Percentiles rank a stretch among this genome's conserved stretches.
phyloP scores from a whole-genome alignment of 2,329 filamentous ascomycete genomes.

The Colletotrichum noveboracense region DNA sequence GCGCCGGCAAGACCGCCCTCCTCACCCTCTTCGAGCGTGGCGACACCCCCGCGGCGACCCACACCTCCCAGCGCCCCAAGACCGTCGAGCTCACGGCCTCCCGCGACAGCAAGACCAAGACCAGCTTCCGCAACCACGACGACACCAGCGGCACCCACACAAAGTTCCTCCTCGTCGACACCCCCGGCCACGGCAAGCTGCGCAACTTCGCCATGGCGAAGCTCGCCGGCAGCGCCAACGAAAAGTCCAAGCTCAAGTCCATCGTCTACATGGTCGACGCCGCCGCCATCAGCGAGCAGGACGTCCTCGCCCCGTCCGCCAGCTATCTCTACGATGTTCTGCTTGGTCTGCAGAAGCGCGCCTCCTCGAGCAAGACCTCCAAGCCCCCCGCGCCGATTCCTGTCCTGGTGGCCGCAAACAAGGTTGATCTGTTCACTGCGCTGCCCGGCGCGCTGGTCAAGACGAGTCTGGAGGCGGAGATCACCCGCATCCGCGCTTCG shows the following conservation, averaged over 20 bases:
- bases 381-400: constrained; percentile 54
- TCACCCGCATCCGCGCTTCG: constrained; percentile 77
- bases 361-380: constrained; percentile 57
- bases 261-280: constrained; percentile 92
- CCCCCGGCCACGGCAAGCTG: constrained; percentile 94
- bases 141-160: constrained; percentile 54
- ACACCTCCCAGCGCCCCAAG: constrained; percentile 58
- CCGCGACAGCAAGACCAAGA: constrained; percentile 45
- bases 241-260: constrained; percentile 63
- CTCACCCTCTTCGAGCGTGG: constrained; percentile 75
- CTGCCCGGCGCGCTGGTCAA: constrained; percentile 80
- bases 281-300: constrained; percentile 65
- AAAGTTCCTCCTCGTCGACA: constrained; percentile 82
- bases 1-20: constrained; percentile 86
- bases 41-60: constrained; percentile 47
- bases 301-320: constrained; percentile 73
- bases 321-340: constrained; percentile 89
- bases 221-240: constrained; percentile 39
- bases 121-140: constrained; percentile 51
- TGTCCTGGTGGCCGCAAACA: constrained; percentile 89
- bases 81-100: constrained; percentile 61
- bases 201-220: constrained; percentile 69
- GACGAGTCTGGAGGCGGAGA: constrained; percentile 77
- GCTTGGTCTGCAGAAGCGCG: constrained; percentile 79
- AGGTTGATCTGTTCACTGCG: constrained; percentile 94